Percentiles rank a stretch among this genome's conserved stretches.
phyloP scores from a whole-genome alignment of 176 grass and related monocot species.

The Olyra latifolia region DNA sequence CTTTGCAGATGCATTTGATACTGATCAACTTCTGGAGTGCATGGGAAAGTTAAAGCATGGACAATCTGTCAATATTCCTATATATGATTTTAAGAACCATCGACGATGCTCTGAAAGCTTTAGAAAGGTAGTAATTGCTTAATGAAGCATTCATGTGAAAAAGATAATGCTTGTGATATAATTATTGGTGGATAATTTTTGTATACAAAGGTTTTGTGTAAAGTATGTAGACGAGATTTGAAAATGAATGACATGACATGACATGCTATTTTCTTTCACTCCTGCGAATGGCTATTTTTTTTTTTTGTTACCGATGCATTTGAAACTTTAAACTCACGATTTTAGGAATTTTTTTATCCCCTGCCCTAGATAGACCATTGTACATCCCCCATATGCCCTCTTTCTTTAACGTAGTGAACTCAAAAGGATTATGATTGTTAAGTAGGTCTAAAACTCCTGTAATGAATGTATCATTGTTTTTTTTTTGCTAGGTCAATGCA shows the following conservation, averaged over 20 bases:
- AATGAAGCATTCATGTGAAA: conserved; percentile 19
- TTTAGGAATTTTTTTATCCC: not conserved
- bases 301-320: too few species aligned
- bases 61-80: conserved; percentile 68
- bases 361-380: not conserved
- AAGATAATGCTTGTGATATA: not conserved
- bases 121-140: conserved; percentile 43
- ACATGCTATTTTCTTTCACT: not conserved
- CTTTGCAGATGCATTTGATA: conserved; percentile 85
- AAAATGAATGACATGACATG: not conserved
- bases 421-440: conserved; percentile 13
- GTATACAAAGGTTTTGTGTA: not conserved
- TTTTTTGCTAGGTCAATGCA: conserved; percentile 78
- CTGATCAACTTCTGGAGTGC: conserved; percentile 71
- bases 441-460: conserved; percentile 24
- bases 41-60: conserved; percentile 78
- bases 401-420: not conserved
- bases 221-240: conserved; percentile 24
- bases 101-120: conserved; percentile 63
- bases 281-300: too few species aligned
- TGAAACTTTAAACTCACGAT: not conserved
- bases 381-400: conserved; percentile 4
- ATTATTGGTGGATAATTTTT: not conserved
- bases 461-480: not conserved
- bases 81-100: conserved; percentile 94